These are phyloP conservation scores for Hypoxylon fragiforme DNA, from an alignment of 495 filamentous ascomycete genomes.

Conservation along the genomic window DNA sequence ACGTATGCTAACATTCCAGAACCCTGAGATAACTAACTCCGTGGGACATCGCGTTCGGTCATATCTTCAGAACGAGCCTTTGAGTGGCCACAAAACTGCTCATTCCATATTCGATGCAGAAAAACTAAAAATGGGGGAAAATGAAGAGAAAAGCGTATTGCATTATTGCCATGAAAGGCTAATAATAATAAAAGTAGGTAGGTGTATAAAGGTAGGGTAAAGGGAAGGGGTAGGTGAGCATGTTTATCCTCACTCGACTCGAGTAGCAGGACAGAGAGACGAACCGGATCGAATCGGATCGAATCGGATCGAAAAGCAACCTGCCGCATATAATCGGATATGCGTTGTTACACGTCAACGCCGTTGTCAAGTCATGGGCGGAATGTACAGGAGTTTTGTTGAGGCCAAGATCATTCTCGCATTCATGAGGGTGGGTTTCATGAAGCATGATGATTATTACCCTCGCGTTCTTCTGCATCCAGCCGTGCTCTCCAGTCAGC, in stretches of 20 bases:
- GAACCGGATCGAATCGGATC: conserved; percentile 11
- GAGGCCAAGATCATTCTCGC: neutral
- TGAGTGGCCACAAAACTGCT: conserved; percentile 13
- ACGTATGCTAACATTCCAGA: conserved; percentile 14
- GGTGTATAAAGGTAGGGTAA: conserved; percentile 10
- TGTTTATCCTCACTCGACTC: conserved; percentile 3
- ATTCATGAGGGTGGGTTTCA: conserved; percentile 1
- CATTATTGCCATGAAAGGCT: conserved; percentile 4
- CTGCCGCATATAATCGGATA: conserved; percentile 6
- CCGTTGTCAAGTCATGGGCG: conserved; percentile 4
- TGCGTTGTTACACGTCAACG: conserved; percentile 9
- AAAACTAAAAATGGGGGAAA: conserved; percentile 5
- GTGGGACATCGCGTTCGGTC: conserved; percentile 27
- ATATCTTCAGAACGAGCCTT: conserved; percentile 25
- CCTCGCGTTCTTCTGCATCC: conserved; percentile 61
- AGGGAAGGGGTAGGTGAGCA: conserved; percentile 5
- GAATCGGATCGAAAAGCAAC: conserved; percentile 11
- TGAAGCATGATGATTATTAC: conserved; percentile 25
- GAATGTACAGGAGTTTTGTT: conserved; percentile 13
- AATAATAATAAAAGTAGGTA: conserved; percentile 3
- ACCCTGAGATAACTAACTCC: conserved; percentile 26
- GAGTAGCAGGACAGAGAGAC: conserved; percentile 8
- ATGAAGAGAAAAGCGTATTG: neutral
- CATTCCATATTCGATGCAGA: conserved; percentile 26
- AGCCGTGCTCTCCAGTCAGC: conserved; percentile 75